Base-by-base conservation (phyloP, 805 yeast genomes). In the Schwanniomyces sp. region DNA sequence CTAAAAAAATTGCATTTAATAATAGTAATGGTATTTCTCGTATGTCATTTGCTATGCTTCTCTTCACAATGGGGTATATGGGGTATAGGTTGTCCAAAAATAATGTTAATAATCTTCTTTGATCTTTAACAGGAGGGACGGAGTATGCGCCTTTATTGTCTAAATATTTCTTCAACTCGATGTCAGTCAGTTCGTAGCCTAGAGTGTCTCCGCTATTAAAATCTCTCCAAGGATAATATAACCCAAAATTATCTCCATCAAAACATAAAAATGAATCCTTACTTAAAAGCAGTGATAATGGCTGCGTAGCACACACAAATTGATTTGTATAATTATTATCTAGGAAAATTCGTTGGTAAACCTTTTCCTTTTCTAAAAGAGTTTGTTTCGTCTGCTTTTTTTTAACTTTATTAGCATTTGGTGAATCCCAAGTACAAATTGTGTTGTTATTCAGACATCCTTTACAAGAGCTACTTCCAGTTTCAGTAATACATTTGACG, bases 201-300 rank as follows among this genome's bases (percentile, higher is more conserved):
- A 17, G 51, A 55, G 21, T 58, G 7, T 53, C 34, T 3, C 7
- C 17, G 21, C 11, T 7, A 34, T 55, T 54, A 17, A 55, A 41
- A 26, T 54, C 63, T 52, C 66, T 52, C 69, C 69, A 64, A 0
- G 69, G 69, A 43, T 57, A 63, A 48, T 52, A 64, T n/a, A 62
- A 41, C 21, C 64, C 61, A 42, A 60, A 58, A 25, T 57, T 50
- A 12, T 64, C 66, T 1, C 67, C 69, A 16, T 62, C 58, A 18
- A 63, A 52, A 12, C 67, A 56, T 17, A 64, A 43, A 45, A 63
- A 58, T 5, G 68, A 57, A 44, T 63, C 68, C 44, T 62, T 50
- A 30, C 66, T 60, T 27, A 64, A 51, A 11, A 64, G 51, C 34
- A 63, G 66, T 4, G 69, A 65, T 40, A 64, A 46, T 8, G 69